These are phyloP conservation scores for Raphanus hybrid DNA, from an alignment of 441 rosid genomes.

Conservation along the genomic window DNA sequence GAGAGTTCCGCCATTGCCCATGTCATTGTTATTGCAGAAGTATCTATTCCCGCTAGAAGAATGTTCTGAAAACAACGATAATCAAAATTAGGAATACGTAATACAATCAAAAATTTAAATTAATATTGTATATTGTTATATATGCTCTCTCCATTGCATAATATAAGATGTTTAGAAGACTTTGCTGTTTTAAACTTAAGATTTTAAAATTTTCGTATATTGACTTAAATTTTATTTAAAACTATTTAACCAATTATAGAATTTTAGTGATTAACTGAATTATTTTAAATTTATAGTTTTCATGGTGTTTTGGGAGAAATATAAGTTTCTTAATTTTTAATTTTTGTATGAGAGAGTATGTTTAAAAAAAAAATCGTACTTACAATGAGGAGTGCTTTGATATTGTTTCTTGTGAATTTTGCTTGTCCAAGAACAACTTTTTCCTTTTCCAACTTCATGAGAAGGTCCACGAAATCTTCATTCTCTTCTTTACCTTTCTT, in stretches of 20 bases:
- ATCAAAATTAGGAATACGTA: background rate
- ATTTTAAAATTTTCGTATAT: background rate
- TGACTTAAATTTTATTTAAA: background rate
- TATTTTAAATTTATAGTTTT: background rate
- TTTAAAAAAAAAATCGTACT: background rate
- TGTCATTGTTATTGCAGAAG: conserved; percentile 28
- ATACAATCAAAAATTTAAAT: background rate
- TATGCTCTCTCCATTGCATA: background rate
- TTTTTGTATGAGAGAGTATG: too few relatives aligned
- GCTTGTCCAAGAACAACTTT: conserved; percentile 36
- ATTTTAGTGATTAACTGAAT: background rate
- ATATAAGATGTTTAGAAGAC: background rate
- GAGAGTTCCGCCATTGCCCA: conserved; percentile 25
- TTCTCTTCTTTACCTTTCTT: conserved; percentile 18
- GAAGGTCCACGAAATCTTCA: conserved; percentile 58
- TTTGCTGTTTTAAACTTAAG: too few relatives aligned
- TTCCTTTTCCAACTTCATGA: conserved; percentile 50
- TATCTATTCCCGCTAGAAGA: conserved; percentile 12
- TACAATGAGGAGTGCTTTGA: conserved; percentile 57
- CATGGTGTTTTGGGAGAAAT: background rate
- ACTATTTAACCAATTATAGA: background rate
- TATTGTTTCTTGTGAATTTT: conserved; percentile 45
- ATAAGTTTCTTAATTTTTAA: too few relatives aligned
- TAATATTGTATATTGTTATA: background rate
- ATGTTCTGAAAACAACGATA: background rate